A percentile compares a stretch with the other conserved stretches of the same genome.
Conservation (phyloP, 2,329 filamentous ascomycete genomes). For the Westerdykella aurantiaca region DNA sequence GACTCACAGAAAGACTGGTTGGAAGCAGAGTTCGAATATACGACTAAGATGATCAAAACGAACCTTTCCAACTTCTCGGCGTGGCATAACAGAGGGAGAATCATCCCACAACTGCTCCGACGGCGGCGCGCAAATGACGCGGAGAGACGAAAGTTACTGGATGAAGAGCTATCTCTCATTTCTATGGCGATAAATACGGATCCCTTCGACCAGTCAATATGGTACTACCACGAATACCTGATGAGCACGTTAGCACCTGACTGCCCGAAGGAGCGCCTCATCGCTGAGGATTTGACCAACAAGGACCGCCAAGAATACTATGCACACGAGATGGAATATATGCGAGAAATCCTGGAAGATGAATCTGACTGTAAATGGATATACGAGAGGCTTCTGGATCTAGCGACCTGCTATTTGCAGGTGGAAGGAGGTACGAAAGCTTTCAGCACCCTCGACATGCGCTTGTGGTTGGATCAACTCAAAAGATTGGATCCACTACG, state of each 20-base stretch:
- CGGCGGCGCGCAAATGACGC: slow-evolving; percentile 61
- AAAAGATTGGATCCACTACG: slow-evolving; percentile 68
- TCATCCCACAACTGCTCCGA: slow-evolving; percentile 69
- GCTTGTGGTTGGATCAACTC: slow-evolving; percentile 56
- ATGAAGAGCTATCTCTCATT: slow-evolving; percentile 70
- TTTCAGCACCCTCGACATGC: slow-evolving; percentile 44
- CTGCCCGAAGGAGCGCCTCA: slow-evolving; percentile 48
- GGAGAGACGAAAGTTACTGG: slow-evolving; percentile 63
- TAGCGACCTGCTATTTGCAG: slow-evolving; percentile 58
- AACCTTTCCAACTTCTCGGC: slow-evolving; percentile 95
- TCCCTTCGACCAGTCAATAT: slow-evolving; percentile 89
- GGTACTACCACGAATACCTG: slow-evolving; percentile 93
- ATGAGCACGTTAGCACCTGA: slow-evolving; percentile 58
- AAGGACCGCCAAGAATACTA: slow-evolving; percentile 62
- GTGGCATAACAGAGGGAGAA: slow-evolving; percentile 84
- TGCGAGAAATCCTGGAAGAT: slow-evolving; percentile 62
- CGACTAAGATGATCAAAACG: slow-evolving; percentile 76
- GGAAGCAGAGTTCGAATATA: slow-evolving; percentile 83
- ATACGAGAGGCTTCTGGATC: slow-evolving; percentile 78
- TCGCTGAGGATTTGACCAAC: slow-evolving; percentile 58
- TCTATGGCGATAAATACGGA: slow-evolving; percentile 78
- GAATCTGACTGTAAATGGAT: slow-evolving; percentile 79
- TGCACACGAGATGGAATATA: slow-evolving; percentile 63
- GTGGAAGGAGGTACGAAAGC: slow-evolving; percentile 36
- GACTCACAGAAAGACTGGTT: slow-evolving; percentile 46